Percentiles rank a stretch among this genome's conserved stretches.
Evolutionary conservation across 2,329 filamentous ascomycete genomes (phyloP).

Genomic region (Alternaria gaisen): DNA sequence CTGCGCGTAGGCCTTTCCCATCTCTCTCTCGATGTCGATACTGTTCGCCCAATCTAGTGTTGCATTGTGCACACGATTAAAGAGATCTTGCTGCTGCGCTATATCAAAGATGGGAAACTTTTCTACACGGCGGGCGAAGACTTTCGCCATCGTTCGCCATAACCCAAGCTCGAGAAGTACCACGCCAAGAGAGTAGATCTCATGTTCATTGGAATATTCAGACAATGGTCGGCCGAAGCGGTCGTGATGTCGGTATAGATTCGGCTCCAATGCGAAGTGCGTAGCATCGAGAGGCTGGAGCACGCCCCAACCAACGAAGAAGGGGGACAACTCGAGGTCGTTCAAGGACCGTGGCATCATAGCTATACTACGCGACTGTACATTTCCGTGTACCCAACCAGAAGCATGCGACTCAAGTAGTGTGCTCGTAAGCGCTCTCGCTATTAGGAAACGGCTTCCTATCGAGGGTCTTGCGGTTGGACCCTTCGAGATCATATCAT

Average conservation of each 20-base stretch:
- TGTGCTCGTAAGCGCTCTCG: constrained; percentile 17
- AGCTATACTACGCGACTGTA: constrained; percentile 19
- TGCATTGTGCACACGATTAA: constrained; percentile 17
- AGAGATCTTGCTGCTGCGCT: constrained; percentile 15
- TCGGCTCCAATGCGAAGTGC: constrained; percentile 30
- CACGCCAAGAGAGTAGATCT: constrained; percentile 65
- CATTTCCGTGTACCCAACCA: constrained; percentile 23
- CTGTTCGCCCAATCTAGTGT: constrained; percentile 21
- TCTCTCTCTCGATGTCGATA: constrained; percentile 22
- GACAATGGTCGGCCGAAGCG: constrained; percentile 57
- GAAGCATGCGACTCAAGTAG: constrained; percentile 22
- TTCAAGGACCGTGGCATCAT: constrained; percentile 20
- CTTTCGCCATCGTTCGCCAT: constrained; percentile 45
- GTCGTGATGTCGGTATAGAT: constrained; percentile 61
- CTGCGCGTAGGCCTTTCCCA: constrained; percentile 20
- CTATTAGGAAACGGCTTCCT: constrained; percentile 15
- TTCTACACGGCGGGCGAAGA: constrained; percentile 23
- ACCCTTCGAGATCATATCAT: constrained; percentile 19
- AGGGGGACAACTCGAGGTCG: constrained; percentile 21
- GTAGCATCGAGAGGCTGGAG: constrained; percentile 7
- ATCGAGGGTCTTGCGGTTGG: constrained; percentile 9
- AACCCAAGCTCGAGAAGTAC: constrained; percentile 63
- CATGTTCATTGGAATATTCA: constrained; percentile 59
- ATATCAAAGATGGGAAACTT: constrained; percentile 15
- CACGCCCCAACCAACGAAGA: constrained; percentile 25